Evolutionary conservation across 2,329 filamentous ascomycete species (phyloP).

Genomic region (Hypomyces perniciosus): DNA sequence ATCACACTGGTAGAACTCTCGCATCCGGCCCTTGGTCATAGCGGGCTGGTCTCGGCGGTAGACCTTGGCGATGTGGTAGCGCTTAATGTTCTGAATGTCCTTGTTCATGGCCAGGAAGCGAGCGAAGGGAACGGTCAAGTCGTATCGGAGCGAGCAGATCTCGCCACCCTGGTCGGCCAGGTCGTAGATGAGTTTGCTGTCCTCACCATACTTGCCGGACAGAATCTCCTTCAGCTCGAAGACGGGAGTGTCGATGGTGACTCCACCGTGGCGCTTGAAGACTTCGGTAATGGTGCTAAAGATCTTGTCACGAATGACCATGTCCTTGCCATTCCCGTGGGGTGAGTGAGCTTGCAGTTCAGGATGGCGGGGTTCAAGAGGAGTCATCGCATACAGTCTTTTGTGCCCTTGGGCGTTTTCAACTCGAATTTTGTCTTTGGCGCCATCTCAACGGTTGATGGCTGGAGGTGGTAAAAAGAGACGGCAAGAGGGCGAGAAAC

Average conservation of each 20-base stretch:
- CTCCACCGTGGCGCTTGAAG: conserved; percentile 78
- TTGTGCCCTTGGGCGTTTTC: conserved; percentile 87
- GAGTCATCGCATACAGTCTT: conserved; percentile 56
- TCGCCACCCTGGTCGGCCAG: conserved; percentile 82
- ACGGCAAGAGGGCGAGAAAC: conserved; percentile 16
- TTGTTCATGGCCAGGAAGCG: conserved; percentile 91
- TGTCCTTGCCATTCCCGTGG: conserved; percentile 62
- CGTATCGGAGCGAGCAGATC: conserved; percentile 68
- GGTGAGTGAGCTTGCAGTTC: conserved; percentile 25
- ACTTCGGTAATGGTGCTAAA: conserved; percentile 69
- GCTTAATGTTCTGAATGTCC: conserved; percentile 75
- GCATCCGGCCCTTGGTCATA: conserved; percentile 86
- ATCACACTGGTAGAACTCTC: conserved; percentile 97
- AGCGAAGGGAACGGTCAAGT: conserved; percentile 84
- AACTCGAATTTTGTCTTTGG: conserved; percentile 24
- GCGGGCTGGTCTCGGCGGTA: conserved; percentile 45
- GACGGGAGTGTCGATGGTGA: conserved; percentile 73
- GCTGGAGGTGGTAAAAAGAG: conserved; percentile 19
- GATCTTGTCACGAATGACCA: conserved; percentile 75
- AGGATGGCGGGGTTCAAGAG: neutral
- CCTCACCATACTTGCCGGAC: conserved; percentile 85
- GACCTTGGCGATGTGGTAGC: conserved; percentile 94
- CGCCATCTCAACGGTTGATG: conserved; percentile 21
- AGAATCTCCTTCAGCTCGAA: conserved; percentile 86
- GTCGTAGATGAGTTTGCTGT: conserved; percentile 88